Evolutionary conservation across 352 stramenopile genomes (phyloP).

Genomic region (Phytopythium aichiense): DNA sequence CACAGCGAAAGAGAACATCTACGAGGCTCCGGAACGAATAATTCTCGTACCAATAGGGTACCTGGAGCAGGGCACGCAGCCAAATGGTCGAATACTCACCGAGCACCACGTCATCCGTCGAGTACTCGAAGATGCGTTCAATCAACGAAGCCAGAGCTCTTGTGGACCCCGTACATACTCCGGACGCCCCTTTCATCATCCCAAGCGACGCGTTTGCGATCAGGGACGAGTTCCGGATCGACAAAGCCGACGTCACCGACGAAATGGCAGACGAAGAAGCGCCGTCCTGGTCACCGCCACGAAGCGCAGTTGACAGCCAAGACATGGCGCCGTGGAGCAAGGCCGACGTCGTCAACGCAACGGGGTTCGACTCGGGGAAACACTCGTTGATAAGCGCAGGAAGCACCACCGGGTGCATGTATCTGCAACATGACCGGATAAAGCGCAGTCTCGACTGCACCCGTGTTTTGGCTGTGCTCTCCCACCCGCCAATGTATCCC

Average conservation of each 20-base stretch:
- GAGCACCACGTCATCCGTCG: slow-evolving; percentile 31
- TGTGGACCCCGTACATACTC: slow-evolving; percentile 46
- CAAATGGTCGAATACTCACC: slow-evolving; percentile 48
- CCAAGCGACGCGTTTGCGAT: slow-evolving; percentile 27
- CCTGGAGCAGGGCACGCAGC: slow-evolving; percentile 56
- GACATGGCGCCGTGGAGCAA: slow-evolving; percentile 56
- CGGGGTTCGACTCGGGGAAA: slow-evolving; percentile 40
- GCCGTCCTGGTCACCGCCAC: slow-evolving; percentile 25
- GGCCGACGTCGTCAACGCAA: slow-evolving; percentile 46
- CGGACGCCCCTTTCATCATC: slow-evolving; percentile 29
- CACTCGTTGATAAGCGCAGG: slow-evolving; percentile 62
- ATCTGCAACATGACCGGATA: slow-evolving; percentile 70
- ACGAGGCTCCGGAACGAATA: slow-evolving; percentile 58
- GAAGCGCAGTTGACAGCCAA: slow-evolving; percentile 54
- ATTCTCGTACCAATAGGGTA: slow-evolving; percentile 81
- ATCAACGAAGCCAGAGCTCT: slow-evolving; percentile 51
- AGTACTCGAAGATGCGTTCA: slow-evolving; percentile 59
- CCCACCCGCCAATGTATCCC: slow-evolving; percentile 77
- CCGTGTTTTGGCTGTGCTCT: slow-evolving; percentile 56
- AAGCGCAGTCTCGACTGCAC: slow-evolving; percentile 70
- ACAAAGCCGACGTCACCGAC: slow-evolving; percentile 36
- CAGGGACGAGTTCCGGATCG: slow-evolving; percentile 48
- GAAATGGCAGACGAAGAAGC: slow-evolving; percentile 31
- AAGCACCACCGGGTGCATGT: slow-evolving; percentile 53
- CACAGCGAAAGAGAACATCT: slow-evolving; percentile 64